Evolutionary conservation across 495 filamentous ascomycete genomes (phyloP), one percentile per base, ranked within the genome.

Genomic region (Pyronema domesticum): DNA sequence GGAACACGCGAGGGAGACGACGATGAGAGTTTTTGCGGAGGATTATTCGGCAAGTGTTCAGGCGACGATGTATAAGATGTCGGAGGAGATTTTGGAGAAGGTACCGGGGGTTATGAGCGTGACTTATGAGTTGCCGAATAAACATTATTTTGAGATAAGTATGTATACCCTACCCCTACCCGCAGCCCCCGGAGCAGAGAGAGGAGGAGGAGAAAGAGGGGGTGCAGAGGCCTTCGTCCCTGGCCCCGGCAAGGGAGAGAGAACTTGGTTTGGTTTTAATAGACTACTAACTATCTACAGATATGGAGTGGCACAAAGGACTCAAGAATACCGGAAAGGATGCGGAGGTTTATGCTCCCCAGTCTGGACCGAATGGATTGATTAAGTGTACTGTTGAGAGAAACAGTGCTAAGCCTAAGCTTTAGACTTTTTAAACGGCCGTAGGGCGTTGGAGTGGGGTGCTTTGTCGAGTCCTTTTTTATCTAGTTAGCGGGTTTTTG

Each of bases 91-190:
- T 59, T 72, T 98, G 58, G 84, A 74, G 14, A 77, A 72, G 23
- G 86, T 76, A 53, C 79, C 85, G 33, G 71, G 80, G 67, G 75
- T 86, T 8, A 79, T 84, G 42, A 71, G 76, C 10, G 84, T 88
- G 37, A 78, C 81, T 60, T 96, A 95, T 65, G 76, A 80, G 10
- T 72, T 98, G 65, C 91, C 91, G 17, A 98, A 98, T 71, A 95
- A 94, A 72, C 91, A 98, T 68, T 98, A 94, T 71, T 98, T 95
- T 65, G 91, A 95, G 69, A 82, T 95, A 71, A 83, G 88, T 94
- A 74, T 71, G 82, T 49, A n/a, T 53, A 40, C 58, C 36, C 6
- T 37, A 44, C 14, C 44, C 8, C 37, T 40, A 39, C 11, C 23
- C 8, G 30, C 23, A 30, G 23, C 23, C 23, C 5, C n/a, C n/a